Base-by-base conservation (phyloP, 2,329 filamentous ascomycete genomes). In the Aureobasidium uvarum region DNA sequence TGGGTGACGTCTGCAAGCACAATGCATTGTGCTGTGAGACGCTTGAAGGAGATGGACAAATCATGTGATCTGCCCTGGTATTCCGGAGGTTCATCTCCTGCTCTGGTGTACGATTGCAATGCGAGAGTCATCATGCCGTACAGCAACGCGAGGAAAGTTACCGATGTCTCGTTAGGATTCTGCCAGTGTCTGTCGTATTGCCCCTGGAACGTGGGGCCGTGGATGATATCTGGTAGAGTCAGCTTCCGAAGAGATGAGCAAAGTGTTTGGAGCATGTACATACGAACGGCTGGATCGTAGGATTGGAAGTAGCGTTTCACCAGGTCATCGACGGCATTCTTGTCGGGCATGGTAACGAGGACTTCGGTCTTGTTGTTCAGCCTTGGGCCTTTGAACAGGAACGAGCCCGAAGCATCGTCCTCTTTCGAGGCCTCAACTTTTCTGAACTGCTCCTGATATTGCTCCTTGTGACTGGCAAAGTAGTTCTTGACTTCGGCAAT, bases 401-500 rank as follows among this genome's bases (percentile, higher is more conserved):
- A 88, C 0, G 90, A 88, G 1, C 90, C 90, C 1, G 89, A 90
- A 66, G 87, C 86, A 66, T 82, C 78, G 41, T 81, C 80, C 54
- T 79, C 76, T 71, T 89, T 91, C 45, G 86, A 86, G 51, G 86
- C 85, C 74, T 88, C 85, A 60, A 96, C 87, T 71, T 87, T 89
- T 71, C 90, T 87, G 70, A 91, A 87, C 46, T 93, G 92, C 66
- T 87, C 88, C 74, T 96, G 91, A 67, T 94, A 83, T 69, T 97
- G 92, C 73, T 95, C 93, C 76, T 95, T 96, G 77, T 97, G 92
- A 41, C 84, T 86, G 20, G 80, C 79, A 72, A 96, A 98, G 78
- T 95, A 97, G 70, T 89, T 93, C 74, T 94, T 96, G 31, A 99
- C 94, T 79, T 99, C 95, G 11, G 91, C 83, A 69, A 99, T 95